Conservation (phyloP, 805 yeast species). For the Ogataea ganodermae region DNA sequence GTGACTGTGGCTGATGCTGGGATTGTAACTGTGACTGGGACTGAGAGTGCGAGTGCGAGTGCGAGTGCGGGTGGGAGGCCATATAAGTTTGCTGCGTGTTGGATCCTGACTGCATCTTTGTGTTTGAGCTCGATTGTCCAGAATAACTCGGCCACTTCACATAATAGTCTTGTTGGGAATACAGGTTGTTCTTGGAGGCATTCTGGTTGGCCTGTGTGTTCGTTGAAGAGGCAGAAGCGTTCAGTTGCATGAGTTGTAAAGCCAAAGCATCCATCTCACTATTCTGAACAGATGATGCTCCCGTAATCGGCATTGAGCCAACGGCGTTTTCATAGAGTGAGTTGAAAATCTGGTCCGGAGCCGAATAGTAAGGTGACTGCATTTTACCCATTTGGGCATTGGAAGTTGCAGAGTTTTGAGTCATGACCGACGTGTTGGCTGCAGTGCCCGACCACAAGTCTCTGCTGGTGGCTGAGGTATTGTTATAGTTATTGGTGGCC, state of each 20-base stretch:
- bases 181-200: constrained; percentile 5
- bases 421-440: constrained; percentile 15
- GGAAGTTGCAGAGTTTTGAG: constrained; percentile 16
- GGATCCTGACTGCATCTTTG: constrained; percentile 12
- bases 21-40: neutral
- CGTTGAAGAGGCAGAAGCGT: constrained; percentile 15
- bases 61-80: constrained; percentile 8
- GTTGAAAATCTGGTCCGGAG: constrained; percentile 17
- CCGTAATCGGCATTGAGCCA: constrained; percentile 13
- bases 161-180: constrained; percentile 14
- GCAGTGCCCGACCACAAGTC: constrained; percentile 24
- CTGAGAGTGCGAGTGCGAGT: constrained; percentile 6
- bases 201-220: constrained; percentile 7
- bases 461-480: constrained; percentile 16
- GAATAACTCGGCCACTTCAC: constrained; percentile 22
- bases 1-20: constrained; percentile 11
- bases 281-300: constrained; percentile 16
- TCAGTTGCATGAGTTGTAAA: constrained; percentile 29
- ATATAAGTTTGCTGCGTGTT: constrained; percentile 14
- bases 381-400: constrained; percentile 13
- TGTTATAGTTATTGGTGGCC: constrained; percentile 15
- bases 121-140: constrained; percentile 11
- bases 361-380: constrained; percentile 16
- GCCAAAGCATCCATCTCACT: constrained; percentile 33
- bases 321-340: constrained; percentile 16